A percentile compares a stretch with the other conserved stretches of the same genome.
phyloP scores from a whole-genome alignment of 371 early-diverging fungal species.

The Mortierella sp. region DNA sequence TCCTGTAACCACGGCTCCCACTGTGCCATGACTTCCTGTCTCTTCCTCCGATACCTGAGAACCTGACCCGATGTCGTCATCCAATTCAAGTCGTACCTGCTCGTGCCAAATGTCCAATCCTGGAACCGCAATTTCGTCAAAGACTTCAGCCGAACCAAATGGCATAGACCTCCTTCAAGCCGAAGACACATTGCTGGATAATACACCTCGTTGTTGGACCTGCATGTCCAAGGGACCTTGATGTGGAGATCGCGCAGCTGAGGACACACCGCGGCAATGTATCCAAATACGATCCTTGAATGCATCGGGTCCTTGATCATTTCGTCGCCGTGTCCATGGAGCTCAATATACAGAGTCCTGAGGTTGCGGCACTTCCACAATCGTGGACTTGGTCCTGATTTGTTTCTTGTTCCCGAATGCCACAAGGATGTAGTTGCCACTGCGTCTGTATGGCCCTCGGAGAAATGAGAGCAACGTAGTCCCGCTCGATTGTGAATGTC shows the following conservation, averaged over 20 bases:
- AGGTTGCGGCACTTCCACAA: slow-evolving; percentile 8
- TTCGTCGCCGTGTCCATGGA: neutral
- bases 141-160: neutral
- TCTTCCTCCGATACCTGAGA: neutral
- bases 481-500: slow-evolving; percentile 10
- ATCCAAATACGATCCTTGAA: slow-evolving; percentile 5
- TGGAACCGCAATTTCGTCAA: neutral
- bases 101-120: slow-evolving; percentile 9
- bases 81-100: slow-evolving; percentile 3
- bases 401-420: neutral
- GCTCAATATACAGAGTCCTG: slow-evolving; percentile 1
- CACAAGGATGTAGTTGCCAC: neutral
- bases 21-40: slow-evolving; percentile 8
- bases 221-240: slow-evolving; percentile 4
- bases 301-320: slow-evolving; percentile 1
- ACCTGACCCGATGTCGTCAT: neutral
- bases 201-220: slow-evolving; percentile 5
- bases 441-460: neutral
- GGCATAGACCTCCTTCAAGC: slow-evolving; percentile 5
- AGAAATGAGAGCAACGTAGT: neutral
- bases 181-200: neutral
- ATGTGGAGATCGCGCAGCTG: slow-evolving; percentile 6
- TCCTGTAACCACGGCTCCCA: neutral
- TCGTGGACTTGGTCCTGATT: neutral
- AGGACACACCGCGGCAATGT: neutral